Percentiles rank a stretch among this genome's conserved stretches.
Conservation (phyloP, 441 rosid species). For the Theobroma grandiflorum region DNA sequence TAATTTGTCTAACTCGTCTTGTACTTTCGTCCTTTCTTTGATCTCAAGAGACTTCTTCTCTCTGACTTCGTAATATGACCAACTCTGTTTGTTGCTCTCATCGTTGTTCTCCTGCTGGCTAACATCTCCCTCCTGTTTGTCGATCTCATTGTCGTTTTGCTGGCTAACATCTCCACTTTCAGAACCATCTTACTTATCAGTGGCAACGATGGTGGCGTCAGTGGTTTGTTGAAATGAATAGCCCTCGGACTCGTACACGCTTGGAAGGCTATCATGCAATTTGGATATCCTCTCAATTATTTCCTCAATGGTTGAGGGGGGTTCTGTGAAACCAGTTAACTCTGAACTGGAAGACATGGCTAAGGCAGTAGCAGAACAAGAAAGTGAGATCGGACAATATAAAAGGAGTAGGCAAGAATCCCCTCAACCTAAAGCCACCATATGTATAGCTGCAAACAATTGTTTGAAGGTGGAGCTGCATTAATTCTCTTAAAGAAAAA, state of each 20-base stretch:
- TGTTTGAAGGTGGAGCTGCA: neutral
- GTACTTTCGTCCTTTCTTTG: neutral
- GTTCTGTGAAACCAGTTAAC: neutral
- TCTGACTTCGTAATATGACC: too few relatives aligned
- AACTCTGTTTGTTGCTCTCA: too few relatives aligned
- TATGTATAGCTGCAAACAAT: too few relatives aligned
- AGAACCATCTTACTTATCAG: neutral
- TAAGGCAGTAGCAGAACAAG: conserved; percentile 7
- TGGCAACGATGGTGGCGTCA: neutral
- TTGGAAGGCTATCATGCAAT: neutral
- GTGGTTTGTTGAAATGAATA: neutral
- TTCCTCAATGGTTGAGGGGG: neutral
- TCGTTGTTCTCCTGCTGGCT: too few relatives aligned
- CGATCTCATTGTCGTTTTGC: neutral
- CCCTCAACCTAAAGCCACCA: too few relatives aligned
- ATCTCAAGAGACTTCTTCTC: neutral
- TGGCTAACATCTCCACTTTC: neutral
- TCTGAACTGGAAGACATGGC: conserved; percentile 16
- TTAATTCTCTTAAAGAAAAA: too few relatives aligned
- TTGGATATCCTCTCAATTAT: neutral
- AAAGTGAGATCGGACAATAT: neutral
- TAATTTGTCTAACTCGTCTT: conserved; percentile 9
- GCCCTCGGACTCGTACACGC: neutral
- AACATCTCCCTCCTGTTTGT: too few relatives aligned
- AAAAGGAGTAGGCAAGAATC: neutral